Conservation (phyloP, 441 rosid species). For the Pelargonium cotyledonis region DNA sequence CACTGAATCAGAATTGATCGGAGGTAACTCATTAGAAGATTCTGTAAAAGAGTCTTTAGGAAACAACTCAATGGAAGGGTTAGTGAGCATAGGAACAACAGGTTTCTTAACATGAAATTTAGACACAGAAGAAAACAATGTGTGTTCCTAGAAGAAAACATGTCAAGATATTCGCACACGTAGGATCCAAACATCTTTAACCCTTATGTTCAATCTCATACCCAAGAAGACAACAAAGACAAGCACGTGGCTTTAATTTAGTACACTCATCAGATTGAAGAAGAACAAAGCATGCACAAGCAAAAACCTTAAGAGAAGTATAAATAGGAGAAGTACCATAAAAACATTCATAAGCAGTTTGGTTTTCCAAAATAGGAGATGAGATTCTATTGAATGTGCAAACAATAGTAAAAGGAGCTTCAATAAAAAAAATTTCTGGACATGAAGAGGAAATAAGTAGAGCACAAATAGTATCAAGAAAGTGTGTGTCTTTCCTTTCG, state of each 20-base stretch:
- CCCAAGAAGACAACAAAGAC: background rate
- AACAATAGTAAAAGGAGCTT: background rate
- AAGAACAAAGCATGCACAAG: background rate
- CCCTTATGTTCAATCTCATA: background rate
- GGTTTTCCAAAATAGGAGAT: background rate
- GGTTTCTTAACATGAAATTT: too few species aligned
- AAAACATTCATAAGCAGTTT: constrained; percentile 1
- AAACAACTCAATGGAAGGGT: too few species aligned
- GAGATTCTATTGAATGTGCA: constrained; percentile 4
- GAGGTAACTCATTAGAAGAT: too few species aligned
- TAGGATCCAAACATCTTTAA: background rate
- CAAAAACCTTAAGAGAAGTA: background rate
- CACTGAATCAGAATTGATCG: too few species aligned
- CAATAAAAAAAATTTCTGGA: background rate
- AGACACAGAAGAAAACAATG: too few species aligned
- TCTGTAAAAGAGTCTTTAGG: too few species aligned
- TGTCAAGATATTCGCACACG: too few species aligned
- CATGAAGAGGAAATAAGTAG: background rate
- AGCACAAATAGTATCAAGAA: background rate
- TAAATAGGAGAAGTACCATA: background rate
- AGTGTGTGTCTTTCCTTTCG: background rate
- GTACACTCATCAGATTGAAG: constrained; percentile 5
- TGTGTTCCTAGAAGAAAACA: too few species aligned
- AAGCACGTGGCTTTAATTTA: background rate
- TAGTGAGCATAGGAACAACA: too few species aligned